phyloP scores from a whole-genome alignment of 2,329 filamentous ascomycete genomes.

The Cryphonectria japonica region DNA sequence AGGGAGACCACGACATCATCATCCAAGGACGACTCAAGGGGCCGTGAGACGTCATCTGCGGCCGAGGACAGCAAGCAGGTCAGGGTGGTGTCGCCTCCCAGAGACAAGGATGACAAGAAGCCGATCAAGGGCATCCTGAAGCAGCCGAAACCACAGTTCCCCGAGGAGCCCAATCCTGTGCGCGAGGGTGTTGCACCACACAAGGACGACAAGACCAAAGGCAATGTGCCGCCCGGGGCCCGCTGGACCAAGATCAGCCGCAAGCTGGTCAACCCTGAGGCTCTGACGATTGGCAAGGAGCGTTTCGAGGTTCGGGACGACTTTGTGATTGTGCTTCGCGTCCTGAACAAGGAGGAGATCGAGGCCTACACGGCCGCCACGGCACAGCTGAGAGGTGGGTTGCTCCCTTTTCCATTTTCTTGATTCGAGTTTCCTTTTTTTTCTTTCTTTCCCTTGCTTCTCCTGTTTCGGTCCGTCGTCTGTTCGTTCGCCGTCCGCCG shows the following conservation, averaged over 20 bases:
- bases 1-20: constrained; percentile 12
- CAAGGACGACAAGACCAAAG: constrained; percentile 77
- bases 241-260: constrained; percentile 94
- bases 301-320: constrained; percentile 90
- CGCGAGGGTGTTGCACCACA: constrained; percentile 92
- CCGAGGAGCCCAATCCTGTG: constrained; percentile 80
- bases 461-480: constrained; percentile 14
- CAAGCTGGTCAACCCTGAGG: constrained; percentile 85
- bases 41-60: constrained; percentile 44
- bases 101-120: constrained; percentile 66
- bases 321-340: constrained; percentile 89
- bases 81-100: constrained; percentile 75
- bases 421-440: constrained; percentile 3
- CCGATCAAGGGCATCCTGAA: constrained; percentile 85
- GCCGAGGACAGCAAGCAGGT: constrained; percentile 51
- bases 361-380: constrained; percentile 84
- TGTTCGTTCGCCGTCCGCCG: constrained; percentile 1
- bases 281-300: constrained; percentile 83
- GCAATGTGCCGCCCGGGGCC: constrained; percentile 76
- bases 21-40: constrained; percentile 42
- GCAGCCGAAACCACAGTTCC: constrained; percentile 79
- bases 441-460: constrained; percentile 15
- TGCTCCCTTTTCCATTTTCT: constrained; percentile 29
- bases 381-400: constrained; percentile 76
- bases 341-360: constrained; percentile 87